Base-by-base conservation (phyloP, 2,329 filamentous ascomycete genomes). In the Xylaria digitata region DNA sequence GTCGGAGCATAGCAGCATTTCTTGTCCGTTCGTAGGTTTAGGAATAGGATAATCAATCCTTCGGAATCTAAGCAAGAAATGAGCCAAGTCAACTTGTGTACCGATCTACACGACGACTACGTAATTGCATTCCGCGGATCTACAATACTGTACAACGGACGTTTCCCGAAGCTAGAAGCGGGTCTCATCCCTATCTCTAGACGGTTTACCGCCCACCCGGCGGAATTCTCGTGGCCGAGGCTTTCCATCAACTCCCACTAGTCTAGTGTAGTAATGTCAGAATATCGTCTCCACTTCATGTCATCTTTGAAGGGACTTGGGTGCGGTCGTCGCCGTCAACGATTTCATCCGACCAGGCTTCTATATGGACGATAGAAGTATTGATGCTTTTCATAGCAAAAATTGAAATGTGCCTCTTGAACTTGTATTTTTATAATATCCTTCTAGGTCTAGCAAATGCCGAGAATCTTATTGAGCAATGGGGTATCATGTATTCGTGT, bases 401-500 rank as follows among this genome's bases (percentile, higher is more conserved):
- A 45, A 21, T 17, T 30, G 15, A 52, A n/a, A 45, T n/a, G 23
- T 37, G 30, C 13, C 8, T 7, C 9, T 30, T 2, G n/a, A 42
- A 21, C 6, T 23, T 23, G 1, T 40, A 52, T 42, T 48, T 32
- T 43, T 46, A 5, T 15, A 46, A 19, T 40, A 54, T 26, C 43
- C 5, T 26, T 60, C 37, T 56, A 46, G 2, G 34, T 52, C 55
- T 55, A 64, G 15, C 26, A 58, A 53, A 57, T 55, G 61, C 61
- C 46, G 54, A 61, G 6, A 32, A 17, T 46, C 19, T 26, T 42
- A 17, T 23, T 58, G 45, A 57, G 46, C 43, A 60, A 52, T 60
- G 65, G 65, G 65, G 65, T 67, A 67, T 68, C 61, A 59, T 61
- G 11, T 52, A 48, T 43, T 57, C 46, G 17, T 63, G 8, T 54